Conservation (phyloP, 148 eudicot species). For the Oxyria digyna region DNA sequence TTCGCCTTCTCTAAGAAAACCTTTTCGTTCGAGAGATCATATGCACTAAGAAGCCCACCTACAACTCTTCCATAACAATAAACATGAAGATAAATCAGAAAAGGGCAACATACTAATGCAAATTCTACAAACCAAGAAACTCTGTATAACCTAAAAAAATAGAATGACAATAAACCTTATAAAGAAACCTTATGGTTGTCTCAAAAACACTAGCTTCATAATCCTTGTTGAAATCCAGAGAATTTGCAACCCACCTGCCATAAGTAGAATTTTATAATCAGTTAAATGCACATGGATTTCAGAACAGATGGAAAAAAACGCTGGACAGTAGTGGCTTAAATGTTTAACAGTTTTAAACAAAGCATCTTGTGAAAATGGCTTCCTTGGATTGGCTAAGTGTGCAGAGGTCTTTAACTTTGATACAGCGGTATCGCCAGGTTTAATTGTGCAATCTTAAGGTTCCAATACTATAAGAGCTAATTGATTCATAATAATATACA, state of each 20-base stretch:
- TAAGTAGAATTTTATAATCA: constrained; percentile 10
- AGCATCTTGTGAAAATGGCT: background rate
- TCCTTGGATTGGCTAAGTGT: background rate
- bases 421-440: constrained; percentile 2
- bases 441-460: background rate
- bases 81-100: constrained; percentile 1
- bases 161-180: constrained; percentile 54
- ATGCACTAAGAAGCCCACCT: constrained; percentile 93
- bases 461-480: background rate
- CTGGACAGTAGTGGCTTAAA: background rate
- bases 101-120: constrained; percentile 3
- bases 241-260: constrained; percentile 84
- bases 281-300: constrained; percentile 4
- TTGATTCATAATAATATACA: background rate
- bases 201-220: constrained; percentile 97
- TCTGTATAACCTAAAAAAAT: background rate
- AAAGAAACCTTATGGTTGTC: constrained; percentile 99
- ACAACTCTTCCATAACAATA: constrained; percentile 58
- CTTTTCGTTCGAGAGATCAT: constrained; percentile 90
- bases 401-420: background rate
- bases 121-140: constrained; percentile 5
- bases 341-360: background rate
- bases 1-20: constrained; percentile 86
- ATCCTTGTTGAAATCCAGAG: constrained; percentile 89
- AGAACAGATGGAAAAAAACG: background rate